Percentiles rank a stretch among this genome's conserved stretches.
Evolutionary conservation across 306 rosid species (phyloP).

Genomic region (Ormosia emarginata): DNA sequence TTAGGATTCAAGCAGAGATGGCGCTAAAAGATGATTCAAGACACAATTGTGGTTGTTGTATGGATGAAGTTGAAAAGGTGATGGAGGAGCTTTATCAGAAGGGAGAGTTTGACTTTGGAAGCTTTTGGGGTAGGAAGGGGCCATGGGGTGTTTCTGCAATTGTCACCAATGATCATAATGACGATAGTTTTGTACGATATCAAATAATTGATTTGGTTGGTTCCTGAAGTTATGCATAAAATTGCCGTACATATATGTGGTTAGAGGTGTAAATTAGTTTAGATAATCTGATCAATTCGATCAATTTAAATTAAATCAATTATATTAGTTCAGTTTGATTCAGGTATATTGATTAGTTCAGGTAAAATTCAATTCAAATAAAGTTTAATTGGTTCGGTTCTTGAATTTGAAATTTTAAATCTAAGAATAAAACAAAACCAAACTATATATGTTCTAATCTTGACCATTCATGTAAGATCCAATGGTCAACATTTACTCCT

Average conservation of each 20-base stretch:
- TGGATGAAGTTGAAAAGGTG: slow-evolving; percentile 75
- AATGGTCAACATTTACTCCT: too few species aligned
- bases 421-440: too few species aligned
- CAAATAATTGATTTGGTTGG: slow-evolving; percentile 46
- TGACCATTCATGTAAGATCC: too few species aligned
- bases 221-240: slow-evolving; percentile 25
- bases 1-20: slow-evolving; percentile 30
- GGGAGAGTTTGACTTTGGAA: slow-evolving; percentile 86
- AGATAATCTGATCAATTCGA: neutral
- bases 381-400: too few species aligned
- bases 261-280: too few species aligned
- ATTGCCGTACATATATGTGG: neutral
- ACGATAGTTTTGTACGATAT: slow-evolving; percentile 29
- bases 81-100: slow-evolving; percentile 55
- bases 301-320: neutral
- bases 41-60: slow-evolving; percentile 37
- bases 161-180: slow-evolving; percentile 16
- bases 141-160: slow-evolving; percentile 10
- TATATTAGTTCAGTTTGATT: neutral
- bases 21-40: neutral
- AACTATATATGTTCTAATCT: too few species aligned
- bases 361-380: too few species aligned
- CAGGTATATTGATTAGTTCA: too few species aligned
- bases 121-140: slow-evolving; percentile 61
- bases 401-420: too few species aligned